phyloP scores from a whole-genome alignment of 192 early-diverging fungal species.

The Linnemannia exigua region DNA sequence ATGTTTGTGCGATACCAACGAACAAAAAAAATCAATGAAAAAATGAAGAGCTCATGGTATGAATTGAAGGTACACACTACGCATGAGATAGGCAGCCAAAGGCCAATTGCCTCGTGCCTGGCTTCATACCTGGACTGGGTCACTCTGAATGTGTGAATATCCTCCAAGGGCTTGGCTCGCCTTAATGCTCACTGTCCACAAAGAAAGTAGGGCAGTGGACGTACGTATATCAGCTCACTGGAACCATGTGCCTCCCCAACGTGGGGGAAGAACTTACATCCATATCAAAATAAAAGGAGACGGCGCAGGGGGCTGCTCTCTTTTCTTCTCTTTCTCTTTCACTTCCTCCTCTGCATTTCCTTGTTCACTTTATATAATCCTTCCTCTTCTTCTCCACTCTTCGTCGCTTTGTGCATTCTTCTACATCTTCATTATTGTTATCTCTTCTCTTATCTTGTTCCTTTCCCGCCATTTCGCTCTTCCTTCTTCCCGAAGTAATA shows the following conservation, averaged over 20 bases:
- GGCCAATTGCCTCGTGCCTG: background rate
- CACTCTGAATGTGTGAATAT: background rate
- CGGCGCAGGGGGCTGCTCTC: no score
- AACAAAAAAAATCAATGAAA: background rate
- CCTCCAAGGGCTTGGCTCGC: background rate
- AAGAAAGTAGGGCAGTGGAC: background rate
- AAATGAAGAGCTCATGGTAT: background rate
- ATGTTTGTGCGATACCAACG: no score
- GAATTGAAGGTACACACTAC: background rate
- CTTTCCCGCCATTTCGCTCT: background rate
- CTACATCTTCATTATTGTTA: no score
- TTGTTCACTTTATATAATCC: no score
- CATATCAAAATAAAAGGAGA: background rate
- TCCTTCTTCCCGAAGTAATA: background rate
- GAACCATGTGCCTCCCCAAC: background rate
- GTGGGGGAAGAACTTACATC: background rate
- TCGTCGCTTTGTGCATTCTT: no score
- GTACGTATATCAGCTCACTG: background rate
- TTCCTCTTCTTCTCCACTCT: background rate
- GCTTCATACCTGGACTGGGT: background rate
- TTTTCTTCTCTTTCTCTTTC: background rate
- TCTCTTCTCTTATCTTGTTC: background rate
- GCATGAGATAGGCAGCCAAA: background rate
- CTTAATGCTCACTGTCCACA: background rate
- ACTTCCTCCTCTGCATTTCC: background rate